Base-by-base conservation (phyloP, 2,329 filamentous ascomycete species). In the Pseudogymnoascus sp. region DNA sequence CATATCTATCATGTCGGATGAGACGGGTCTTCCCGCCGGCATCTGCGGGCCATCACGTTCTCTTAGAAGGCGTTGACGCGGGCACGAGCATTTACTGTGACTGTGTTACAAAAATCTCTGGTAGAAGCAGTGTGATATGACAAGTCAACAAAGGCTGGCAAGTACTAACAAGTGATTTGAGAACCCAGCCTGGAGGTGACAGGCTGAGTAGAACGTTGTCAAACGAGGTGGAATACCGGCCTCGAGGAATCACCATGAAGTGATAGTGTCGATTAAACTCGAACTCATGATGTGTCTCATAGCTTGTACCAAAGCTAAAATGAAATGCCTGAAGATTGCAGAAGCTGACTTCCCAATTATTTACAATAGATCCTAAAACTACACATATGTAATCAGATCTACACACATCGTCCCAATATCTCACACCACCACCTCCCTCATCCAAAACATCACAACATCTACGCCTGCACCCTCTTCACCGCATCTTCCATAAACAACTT, bases 401-500 rank as follows among this genome's bases (percentile, higher is more conserved):
- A 28, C 12, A 47, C 28, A 11, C 22, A 30, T 30, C 41, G 14
- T 14, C 4, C 14, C 25, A 28, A 7, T 50, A 28, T 9, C 41
- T 16, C 41, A 28, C 41, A 25, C 2, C 20, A 6, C 11, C 20
- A 25, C 12, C 39, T 6, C 6, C 7, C 2, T 22, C 20, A 9
- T 3, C 14, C 25, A 28, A 16, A 54, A 33, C n/a, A 50, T 6
- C n/a, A 14, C 8, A 30, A 11, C 16, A n/a, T 54, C 28, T 63
- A 63, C 30, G 12, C 25, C 47, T 60, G 30, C 7, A 61, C 61
- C 62, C 75, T 76, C 65, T 70, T 66, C 39, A 81, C 65, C 1
- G 79, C 80, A 57, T 76, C 81, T 74, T 84, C 81, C 77, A 82
- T 78, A 74, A 74, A 77, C 41, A 84, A 65, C 72, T 84, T 84